Evolutionary conservation across 768 basidiomycete species (phyloP), one percentile per base, ranked within the genome.

Genomic region (Xerocomellus dryophilus): DNA sequence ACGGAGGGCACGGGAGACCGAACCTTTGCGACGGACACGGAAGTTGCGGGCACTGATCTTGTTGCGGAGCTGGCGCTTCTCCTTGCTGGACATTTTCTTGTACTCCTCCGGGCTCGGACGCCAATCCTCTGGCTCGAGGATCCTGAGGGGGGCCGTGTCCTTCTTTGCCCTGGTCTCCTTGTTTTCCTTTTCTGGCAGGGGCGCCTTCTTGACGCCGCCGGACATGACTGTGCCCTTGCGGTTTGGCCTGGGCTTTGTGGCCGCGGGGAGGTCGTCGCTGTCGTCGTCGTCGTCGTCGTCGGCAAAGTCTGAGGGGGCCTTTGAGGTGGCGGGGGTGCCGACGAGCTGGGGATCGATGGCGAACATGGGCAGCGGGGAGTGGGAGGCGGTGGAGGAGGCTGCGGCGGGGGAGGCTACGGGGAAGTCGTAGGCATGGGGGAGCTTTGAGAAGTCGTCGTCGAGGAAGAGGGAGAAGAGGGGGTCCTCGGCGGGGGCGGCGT

Each of bases 11-110:
- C 9, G n/a, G 20, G 25, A 4, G 9, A 8, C 2, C 72, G 43
- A 27, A 90, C 92, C 95, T 77, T 98, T 98, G 70, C 94, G 78
- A 35, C 96, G 76, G 27, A 93, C 90, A n/a, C 96, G 80, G 74
- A 98, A 98, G 68, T 96, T 97, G 50, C 95, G 76, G 0, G 96
- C 96, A 60, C 86, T 88, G 62, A 98, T 93, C 84, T 99, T 99
- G 76, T 99, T 99, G 47, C 96, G 71, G 40, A 98, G 75, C 70
- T 98, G 96, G 9, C 97, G 76, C 73, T 98, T 98, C 76, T 98
- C 95, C 74, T 96, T 98, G 64, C 85, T 88, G 6, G 84, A 84
- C 82, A 99, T 89, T 71, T 93, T 98, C 67, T 90, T 86, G 75
- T 98, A 97, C 57, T 94, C 93, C 60, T 97, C 96, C 1, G 93